Conservation (phyloP, 1,139 yeast genomes). For the Hemisphaericaspora xylanilytica region DNA sequence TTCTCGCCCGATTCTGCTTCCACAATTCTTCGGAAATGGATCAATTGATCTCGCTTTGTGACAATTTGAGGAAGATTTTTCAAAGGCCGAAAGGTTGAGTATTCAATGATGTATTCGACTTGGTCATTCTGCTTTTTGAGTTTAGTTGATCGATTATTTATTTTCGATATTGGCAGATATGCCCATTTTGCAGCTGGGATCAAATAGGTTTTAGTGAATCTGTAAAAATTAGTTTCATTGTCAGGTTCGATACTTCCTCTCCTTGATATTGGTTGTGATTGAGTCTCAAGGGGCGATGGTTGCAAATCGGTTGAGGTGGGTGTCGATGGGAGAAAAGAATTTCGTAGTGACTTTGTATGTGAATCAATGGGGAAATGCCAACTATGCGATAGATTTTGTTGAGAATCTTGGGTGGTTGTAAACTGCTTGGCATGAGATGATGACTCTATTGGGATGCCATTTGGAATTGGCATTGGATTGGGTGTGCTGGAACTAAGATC, state of each 20-base stretch:
- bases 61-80: constrained; percentile 17
- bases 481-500: too few relatives aligned
- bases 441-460: too few relatives aligned
- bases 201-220: constrained; percentile 24
- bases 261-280: constrained; percentile 14
- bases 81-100: constrained; percentile 25
- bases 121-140: constrained; percentile 4
- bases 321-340: not conserved
- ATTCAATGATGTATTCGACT: constrained; percentile 24
- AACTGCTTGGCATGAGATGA: too few relatives aligned
- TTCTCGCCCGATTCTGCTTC: constrained; percentile 10
- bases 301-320: not conserved
- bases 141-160: constrained; percentile 4
- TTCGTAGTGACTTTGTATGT: not conserved
- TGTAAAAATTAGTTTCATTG: constrained; percentile 16
- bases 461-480: too few relatives aligned
- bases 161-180: constrained; percentile 18
- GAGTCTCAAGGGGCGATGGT: constrained; percentile 8
- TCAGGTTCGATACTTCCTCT: constrained; percentile 12
- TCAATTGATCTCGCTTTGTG: constrained; percentile 17
- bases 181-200: constrained; percentile 32
- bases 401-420: too few relatives aligned
- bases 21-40: constrained; percentile 16
- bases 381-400: constrained; percentile 3
- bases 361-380: constrained; percentile 4